Base-by-base conservation (phyloP, 139 green algal species). In the Coelastrella sp. region DNA sequence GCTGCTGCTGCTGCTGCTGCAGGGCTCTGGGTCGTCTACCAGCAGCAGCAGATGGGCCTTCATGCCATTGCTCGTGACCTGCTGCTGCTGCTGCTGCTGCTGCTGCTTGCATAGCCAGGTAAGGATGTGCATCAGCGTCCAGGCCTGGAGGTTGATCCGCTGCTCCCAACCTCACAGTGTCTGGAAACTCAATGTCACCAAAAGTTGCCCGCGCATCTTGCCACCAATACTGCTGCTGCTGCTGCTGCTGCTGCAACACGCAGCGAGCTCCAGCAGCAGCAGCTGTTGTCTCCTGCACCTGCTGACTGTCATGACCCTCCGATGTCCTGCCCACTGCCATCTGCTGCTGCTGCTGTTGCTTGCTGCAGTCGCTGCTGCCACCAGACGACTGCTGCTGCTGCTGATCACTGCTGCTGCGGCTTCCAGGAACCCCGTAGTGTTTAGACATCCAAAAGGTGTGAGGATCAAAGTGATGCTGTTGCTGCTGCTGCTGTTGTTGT, bases 371-470 rank as follows among this genome's bases (percentile, higher is more conserved):
- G 24, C 24, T n/a, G 19, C 17, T n/a, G 68, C 17, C 24, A 19
- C 17, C 68, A 76, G 68, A 25, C 68, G 15, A 19, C 68, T 84
- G 78, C 57, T 85, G 79, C 58, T 85, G 79, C 79, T 85, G 79
- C 79, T 85, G 57, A 5, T 27, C 49, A 17, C 11, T 22, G 35
- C 49, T 83, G 78, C 49, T 65, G 35, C 10, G 12, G 56, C 56
- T 66, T 49, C 49, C 19, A 19, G 15, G 5, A 68, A 17, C 15
- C 7, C 79, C 79, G 19, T 85, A 85, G 15, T 85, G 79, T 57
- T 85, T 85, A 8, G 61, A 63, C 79, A 85, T 85, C 79, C 79
- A 85, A 70, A 63, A 61, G 6, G 35, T 63, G 70, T 85, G 79
- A 8, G 79, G 79, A 63, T 85, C 79, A 72, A 72, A 85, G 49